Evolutionary conservation across 768 basidiomycete genomes (phyloP), one percentile per base, ranked within the genome.

Genomic region (Boletus rufocinnamomeus): DNA sequence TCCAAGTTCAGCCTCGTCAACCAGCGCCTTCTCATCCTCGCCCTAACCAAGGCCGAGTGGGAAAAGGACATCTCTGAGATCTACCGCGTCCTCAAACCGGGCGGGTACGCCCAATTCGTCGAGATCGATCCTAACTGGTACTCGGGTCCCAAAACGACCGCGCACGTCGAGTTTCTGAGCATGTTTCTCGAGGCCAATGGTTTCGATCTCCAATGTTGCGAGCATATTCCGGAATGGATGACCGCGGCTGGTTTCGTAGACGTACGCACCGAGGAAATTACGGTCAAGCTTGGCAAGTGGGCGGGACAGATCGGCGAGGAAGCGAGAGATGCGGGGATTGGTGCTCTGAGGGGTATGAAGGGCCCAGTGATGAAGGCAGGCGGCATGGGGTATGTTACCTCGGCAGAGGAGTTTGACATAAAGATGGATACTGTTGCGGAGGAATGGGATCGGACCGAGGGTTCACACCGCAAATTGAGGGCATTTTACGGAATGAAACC

Each of bases 11-110:
- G 30, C 6, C 60, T 75, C 28, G 63, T 76, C 50, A 66, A 74
- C 50, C 75, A 76, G 19, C 63, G 71, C 6, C 66, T 75, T 5
- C 67, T 75, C 17, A 59, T 72, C 16, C 62, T 63, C n/a, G 74
- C 69, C 8, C 58, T 73, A 1, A 63, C 64, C 9, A 41, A 45
- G 14, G 32, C 55, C 0, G 62, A 74, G 40, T 74, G 75, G 74
- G 19, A 50, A 35, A 27, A 30, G 0, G 67, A 45, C 10, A 30
- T 74, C 9, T 40, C 41, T 2, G 73, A 73, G 50, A 66, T 74
- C 11, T 64, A 60, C 57, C 67, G 75, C 13, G 70, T 72, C 5
- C 63, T 75, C 34, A 52, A 61, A 45, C 69, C 64, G 0, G 75
- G 74, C 17, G 74, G 73, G 4, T 72, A 66, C 21, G 63, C 66